Evolutionary conservation across 2,329 filamentous ascomycete genomes (phyloP).

Genomic region (Zasmidium angulare): DNA sequence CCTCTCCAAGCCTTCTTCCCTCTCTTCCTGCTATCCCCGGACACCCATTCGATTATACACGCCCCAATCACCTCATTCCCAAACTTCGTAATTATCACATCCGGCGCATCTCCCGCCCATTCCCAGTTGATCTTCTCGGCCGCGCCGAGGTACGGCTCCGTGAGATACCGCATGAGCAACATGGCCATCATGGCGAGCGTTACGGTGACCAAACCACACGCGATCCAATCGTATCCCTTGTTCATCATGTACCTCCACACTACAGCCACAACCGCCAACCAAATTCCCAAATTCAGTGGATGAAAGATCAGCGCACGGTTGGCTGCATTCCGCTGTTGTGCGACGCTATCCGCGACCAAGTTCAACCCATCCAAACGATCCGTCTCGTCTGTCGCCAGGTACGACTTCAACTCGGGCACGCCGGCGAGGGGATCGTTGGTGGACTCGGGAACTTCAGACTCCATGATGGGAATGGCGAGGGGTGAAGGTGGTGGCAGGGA

Average conservation of each 20-base stretch:
- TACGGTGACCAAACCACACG: constrained; percentile 58
- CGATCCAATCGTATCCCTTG: constrained; percentile 50
- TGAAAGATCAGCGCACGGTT: constrained; percentile 64
- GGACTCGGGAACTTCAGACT: constrained; percentile 15
- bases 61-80: constrained; percentile 70
- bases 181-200: constrained; percentile 65
- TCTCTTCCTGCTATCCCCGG: constrained; percentile 41
- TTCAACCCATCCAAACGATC: constrained; percentile 69
- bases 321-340: constrained; percentile 74
- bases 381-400: constrained; percentile 48
- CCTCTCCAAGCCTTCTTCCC: constrained; percentile 61
- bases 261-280: constrained; percentile 41
- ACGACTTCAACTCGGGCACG: constrained; percentile 65
- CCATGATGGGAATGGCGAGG: constrained; percentile 37
- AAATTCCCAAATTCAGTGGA: constrained; percentile 46
- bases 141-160: constrained; percentile 60
- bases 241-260: constrained; percentile 43
- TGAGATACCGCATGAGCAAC: constrained; percentile 59
- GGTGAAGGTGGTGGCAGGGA: constrained; percentile 54
- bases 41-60: constrained; percentile 66
- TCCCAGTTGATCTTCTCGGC: constrained; percentile 63
- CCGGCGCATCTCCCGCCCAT: constrained; percentile 58
- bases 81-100: constrained; percentile 62
- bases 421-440: constrained; percentile 47
- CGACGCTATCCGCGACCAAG: constrained; percentile 77